Base-by-base conservation (phyloP, 345 rosid genomes). In the Hevea brasiliensis region DNA sequence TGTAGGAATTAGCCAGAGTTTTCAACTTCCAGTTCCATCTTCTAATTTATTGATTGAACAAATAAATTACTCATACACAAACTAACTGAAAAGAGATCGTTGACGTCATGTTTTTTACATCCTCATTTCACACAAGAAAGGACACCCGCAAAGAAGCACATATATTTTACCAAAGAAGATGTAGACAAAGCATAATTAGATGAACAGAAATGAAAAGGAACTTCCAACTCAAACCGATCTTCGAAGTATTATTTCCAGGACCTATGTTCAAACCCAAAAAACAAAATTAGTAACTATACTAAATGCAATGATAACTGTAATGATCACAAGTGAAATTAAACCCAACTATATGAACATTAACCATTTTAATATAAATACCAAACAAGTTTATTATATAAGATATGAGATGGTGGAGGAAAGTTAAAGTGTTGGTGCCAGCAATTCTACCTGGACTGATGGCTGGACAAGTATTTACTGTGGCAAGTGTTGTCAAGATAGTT, bases 401-500 rank as follows among this genome's bases (percentile, higher is more conserved):
- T 32, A 32, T 32, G 37, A 32, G 37, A 32, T 32, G 37, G 37
- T 32, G 37, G 8, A 17, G 5, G 21, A 18, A 3, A 50, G n/a
- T 17, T 13, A 44, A 44, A 50, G 20, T 0, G 21, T 5, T 18
- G 17, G 55, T 4, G 55, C 51, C 2, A 32, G 37, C 37, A 32
- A 1, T 32, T 50, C 67, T 81, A 83, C 81, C 62, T 54, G 72
- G 44, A 32, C 13, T 56, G 64, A 1, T 7, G 63, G 85, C 73
- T 13, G 85, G 45, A 61, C 92, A 88, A 45, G 85, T 79, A 1
- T 88, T 63, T 18, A 47, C 54, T 27, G 86, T 81, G 55, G 67
- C 56, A 15, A 76, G 81, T 18, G 65, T 65, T 10, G 94, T 81
- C 57, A 82, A 44, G 80, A 96, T 86, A 69, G 67, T 70, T 72